phyloP scores from a whole-genome alignment of 345 rosid genomes.

The Fremontodendron californicum region DNA sequence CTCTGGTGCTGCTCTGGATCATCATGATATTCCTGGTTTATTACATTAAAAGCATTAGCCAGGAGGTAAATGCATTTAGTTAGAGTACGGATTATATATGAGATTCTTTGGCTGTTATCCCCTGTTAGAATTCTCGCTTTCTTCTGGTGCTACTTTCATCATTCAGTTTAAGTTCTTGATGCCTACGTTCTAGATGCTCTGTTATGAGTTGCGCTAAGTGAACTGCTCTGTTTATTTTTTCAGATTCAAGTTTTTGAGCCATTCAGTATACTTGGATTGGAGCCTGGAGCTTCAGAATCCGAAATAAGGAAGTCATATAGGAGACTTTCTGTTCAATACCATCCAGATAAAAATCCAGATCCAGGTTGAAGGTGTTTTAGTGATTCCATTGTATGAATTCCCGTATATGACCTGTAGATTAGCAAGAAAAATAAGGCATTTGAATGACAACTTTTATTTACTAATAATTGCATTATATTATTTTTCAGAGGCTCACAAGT shows the following conservation, averaged over 20 bases:
- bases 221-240: constrained; percentile 10
- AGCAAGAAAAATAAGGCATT: neutral
- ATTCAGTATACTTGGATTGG: constrained; percentile 72
- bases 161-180: neutral
- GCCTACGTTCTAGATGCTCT: neutral
- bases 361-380: constrained; percentile 67
- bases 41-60: constrained; percentile 84
- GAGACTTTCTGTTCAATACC: constrained; percentile 83
- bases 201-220: neutral
- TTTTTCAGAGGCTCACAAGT: constrained; percentile 70
- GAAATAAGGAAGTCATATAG: constrained; percentile 90
- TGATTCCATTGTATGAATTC: constrained; percentile 12
- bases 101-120: neutral
- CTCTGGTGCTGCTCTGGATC: constrained; percentile 76
- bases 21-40: constrained; percentile 80
- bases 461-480: constrained; percentile 11
- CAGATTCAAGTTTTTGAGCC: constrained; percentile 95
- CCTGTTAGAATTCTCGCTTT: neutral
- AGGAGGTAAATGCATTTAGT: constrained; percentile 50
- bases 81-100: neutral
- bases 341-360: constrained; percentile 99
- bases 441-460: constrained; percentile 7
- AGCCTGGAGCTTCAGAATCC: constrained; percentile 75
- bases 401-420: neutral
- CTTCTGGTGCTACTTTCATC: neutral